These are phyloP conservation scores for Aphanomyces euteiches DNA, from an alignment of 352 stramenopile genomes.

Conservation along the genomic window DNA sequence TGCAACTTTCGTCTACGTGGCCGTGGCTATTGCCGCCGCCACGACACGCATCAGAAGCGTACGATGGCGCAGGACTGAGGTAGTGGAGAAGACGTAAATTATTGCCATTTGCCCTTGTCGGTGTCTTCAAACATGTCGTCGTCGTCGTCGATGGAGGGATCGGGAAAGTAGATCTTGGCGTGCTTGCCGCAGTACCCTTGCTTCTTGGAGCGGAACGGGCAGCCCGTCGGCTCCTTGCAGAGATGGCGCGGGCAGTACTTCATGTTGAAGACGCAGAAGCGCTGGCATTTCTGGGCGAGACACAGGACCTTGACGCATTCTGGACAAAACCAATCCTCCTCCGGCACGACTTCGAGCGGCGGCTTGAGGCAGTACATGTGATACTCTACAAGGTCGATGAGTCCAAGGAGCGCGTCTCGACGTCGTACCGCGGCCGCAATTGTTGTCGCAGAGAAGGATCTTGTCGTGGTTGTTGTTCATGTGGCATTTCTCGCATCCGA, in stretches of 20 bases:
- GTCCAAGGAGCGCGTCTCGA: background rate
- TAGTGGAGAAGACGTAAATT: background rate
- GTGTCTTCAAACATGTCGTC: conserved; percentile 11
- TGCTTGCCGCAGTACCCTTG: conserved; percentile 30
- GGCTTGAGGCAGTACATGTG: conserved; percentile 60
- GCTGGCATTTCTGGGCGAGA: conserved; percentile 20
- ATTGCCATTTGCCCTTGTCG: conserved; percentile 14
- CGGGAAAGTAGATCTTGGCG: conserved; percentile 10
- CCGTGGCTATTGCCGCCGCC: conserved; percentile 27
- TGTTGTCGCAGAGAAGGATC: conserved; percentile 51
- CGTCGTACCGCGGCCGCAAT: conserved; percentile 40
- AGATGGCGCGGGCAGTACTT: conserved; percentile 26
- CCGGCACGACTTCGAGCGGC: conserved; percentile 42
- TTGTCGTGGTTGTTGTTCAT: conserved; percentile 45
- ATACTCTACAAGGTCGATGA: conserved; percentile 38
- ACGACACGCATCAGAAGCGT: conserved; percentile 29
- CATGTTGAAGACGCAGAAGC: conserved; percentile 21
- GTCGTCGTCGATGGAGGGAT: conserved; percentile 1
- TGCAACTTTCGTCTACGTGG: conserved; percentile 29
- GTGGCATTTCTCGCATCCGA: conserved; percentile 34
- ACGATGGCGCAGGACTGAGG: background rate
- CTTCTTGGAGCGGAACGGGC: conserved; percentile 25
- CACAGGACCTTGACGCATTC: conserved; percentile 33
- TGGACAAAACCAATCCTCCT: conserved; percentile 57
- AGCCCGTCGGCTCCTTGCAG: conserved; percentile 13